Evolutionary conservation across 1,284 basidiomycete species (phyloP).

Genomic region (Ganoderma leucocontextum): DNA sequence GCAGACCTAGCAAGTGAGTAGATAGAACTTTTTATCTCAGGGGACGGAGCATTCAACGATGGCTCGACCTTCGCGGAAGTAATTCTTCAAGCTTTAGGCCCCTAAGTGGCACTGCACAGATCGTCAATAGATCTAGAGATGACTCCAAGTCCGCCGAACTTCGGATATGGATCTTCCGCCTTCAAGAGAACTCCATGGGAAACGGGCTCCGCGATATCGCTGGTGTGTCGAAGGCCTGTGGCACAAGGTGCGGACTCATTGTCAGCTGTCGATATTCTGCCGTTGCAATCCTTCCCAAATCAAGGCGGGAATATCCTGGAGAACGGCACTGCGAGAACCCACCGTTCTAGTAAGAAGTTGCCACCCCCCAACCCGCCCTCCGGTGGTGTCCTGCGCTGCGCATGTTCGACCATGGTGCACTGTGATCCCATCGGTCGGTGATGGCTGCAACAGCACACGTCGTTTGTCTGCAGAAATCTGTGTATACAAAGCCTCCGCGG

Average conservation of each 20-base stretch:
- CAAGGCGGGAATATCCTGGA: too few relatives aligned
- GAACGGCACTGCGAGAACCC: too few relatives aligned
- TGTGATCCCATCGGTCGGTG: background rate
- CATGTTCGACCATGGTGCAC: background rate
- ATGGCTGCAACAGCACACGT: background rate
- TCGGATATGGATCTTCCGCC: too few relatives aligned
- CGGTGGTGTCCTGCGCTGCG: background rate
- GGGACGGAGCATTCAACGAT: background rate
- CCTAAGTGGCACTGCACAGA: background rate
- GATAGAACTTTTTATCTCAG: background rate
- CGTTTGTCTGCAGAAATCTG: background rate
- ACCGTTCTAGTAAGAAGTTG: background rate
- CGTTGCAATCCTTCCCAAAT: too few relatives aligned
- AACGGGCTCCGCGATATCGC: background rate
- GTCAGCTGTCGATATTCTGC: too few relatives aligned
- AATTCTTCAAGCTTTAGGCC: background rate
- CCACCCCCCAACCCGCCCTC: background rate
- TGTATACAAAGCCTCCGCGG: background rate
- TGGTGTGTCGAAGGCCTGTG: too few relatives aligned
- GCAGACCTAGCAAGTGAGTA: too few relatives aligned
- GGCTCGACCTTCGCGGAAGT: background rate
- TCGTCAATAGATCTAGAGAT: background rate
- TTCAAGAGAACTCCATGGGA: too few relatives aligned
- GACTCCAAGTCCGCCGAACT: background rate
- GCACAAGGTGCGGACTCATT: too few relatives aligned